Evolutionary conservation across 441 rosid species (phyloP), one percentile per base, ranked within the genome.

Genomic region (Rhodomyrtus psidioides): DNA sequence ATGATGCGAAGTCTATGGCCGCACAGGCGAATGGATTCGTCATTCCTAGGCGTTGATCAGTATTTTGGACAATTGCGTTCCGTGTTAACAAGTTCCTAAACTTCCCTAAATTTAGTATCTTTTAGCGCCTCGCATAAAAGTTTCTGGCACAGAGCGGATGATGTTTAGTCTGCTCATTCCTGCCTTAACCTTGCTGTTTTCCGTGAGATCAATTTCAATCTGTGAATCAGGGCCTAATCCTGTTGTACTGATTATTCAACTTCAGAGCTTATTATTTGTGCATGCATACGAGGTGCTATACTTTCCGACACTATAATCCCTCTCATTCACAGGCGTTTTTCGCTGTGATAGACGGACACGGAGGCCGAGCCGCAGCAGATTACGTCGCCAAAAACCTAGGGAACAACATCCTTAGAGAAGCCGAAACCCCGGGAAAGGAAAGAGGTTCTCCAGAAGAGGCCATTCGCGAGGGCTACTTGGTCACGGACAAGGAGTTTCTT

Each of bases 271-370:
- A 53, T 55, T 23, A 82, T 17, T 34, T 34, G 85, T 15, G 10
- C 14, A 17, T 59, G 51, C 4, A 15, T 46, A 42, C 1, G n/a
- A 30, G 30, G 19, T 10, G 30, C n/a, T 51, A 7, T 19, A 49
- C 82, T 65, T 24, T 21, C 10, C 27, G 7, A 70, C 44, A 81
- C 83, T 54, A 51, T 6, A 16, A 55, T 81, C 12, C 28, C 24
- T 23, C 26, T 21, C 27, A 16, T 30, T 13, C 9, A 76, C 82
- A 92, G 93, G 94, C 92, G 0, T 88, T 88, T 84, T 92, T 90
- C 53, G 87, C 91, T 2, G 94, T 92, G 17, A 87, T 92, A 55
- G 94, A 92, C 44, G 94, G 94, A n/a, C 94, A 91, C 53, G 94
- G 94, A 60, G 93, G 94, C 17, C 86, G 89, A 12, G 89, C 90